A percentile compares a stretch with the other conserved stretches of the same genome.
Conservation (phyloP, 2,329 filamentous ascomycete species). For the Dactylella cylindrospora region DNA sequence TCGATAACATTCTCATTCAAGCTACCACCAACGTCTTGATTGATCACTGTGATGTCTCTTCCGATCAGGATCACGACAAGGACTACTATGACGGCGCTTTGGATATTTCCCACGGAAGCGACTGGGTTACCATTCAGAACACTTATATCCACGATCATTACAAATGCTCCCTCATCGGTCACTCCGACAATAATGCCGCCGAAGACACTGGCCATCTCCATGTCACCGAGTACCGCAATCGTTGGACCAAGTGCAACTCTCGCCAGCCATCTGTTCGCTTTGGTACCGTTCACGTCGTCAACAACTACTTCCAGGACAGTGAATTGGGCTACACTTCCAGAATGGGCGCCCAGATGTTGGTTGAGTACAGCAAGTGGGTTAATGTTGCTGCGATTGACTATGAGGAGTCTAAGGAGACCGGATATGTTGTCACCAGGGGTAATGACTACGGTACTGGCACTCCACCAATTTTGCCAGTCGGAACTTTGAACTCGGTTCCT, state of each 20-base stretch:
- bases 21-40: conserved; percentile 64
- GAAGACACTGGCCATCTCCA: conserved; percentile 58
- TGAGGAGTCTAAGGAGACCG: conserved; percentile 49
- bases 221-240: conserved; percentile 68
- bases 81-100: conserved; percentile 66
- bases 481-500: conserved; percentile 58
- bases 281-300: conserved; percentile 65
- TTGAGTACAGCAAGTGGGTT: conserved; percentile 58
- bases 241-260: conserved; percentile 63
- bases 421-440: conserved; percentile 55
- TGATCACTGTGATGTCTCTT: conserved; percentile 67
- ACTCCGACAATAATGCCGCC: conserved; percentile 32
- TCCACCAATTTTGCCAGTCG: conserved; percentile 57
- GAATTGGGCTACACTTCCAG: conserved; percentile 61
- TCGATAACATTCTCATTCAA: conserved; percentile 64
- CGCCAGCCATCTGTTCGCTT: conserved; percentile 66
- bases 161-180: conserved; percentile 28
- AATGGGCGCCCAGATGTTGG: conserved; percentile 60
- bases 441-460: conserved; percentile 57
- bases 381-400: conserved; percentile 31
- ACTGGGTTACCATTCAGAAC: conserved; percentile 61
- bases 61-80: conserved; percentile 63
- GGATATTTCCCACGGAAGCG: conserved; percentile 66
- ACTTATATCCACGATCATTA: conserved; percentile 39
- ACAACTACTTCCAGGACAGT: conserved; percentile 57